These are phyloP conservation scores for Russula ochroleuca DNA, from an alignment of 768 basidiomycete genomes.

Conservation along the genomic window DNA sequence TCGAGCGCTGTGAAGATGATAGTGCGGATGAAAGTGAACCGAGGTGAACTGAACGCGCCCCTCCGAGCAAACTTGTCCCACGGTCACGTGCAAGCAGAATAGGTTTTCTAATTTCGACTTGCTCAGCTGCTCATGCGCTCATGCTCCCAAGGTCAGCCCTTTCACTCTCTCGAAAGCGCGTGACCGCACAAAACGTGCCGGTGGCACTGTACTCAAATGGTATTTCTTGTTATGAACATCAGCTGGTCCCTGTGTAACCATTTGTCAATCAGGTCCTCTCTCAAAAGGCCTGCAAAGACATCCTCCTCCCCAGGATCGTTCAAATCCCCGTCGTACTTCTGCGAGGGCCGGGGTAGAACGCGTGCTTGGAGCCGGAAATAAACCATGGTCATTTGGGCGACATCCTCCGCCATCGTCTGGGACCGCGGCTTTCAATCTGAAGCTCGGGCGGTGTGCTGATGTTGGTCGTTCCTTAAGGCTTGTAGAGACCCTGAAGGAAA, in stretches of 20 bases:
- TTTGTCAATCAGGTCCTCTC: not conserved
- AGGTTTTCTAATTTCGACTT: no score
- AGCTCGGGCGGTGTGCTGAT: constrained; percentile 16
- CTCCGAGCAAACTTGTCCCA: constrained; percentile 7
- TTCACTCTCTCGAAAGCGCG: constrained; percentile 15
- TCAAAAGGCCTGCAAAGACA: not conserved
- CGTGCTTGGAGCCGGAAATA: not conserved
- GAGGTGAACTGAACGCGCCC: no score
- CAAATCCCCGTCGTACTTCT: not conserved
- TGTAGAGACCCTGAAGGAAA: constrained; percentile 16
- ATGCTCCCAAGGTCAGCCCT: constrained; percentile 23
- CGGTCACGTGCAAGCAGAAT: constrained; percentile 2
- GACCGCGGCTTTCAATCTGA: constrained; percentile 14
- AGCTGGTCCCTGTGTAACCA: not conserved
- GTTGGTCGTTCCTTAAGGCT: not conserved
- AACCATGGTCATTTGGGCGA: constrained; percentile 12
- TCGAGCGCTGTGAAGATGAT: constrained; percentile 21
- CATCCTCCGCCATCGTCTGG: not conserved
- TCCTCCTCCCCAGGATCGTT: constrained; percentile 9
- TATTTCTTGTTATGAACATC: not conserved
- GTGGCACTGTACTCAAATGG: constrained; percentile 15
- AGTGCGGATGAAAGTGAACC: constrained; percentile 14
- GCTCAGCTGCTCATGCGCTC: constrained; percentile 8
- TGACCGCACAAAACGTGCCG: not conserved
- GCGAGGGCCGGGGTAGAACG: not conserved